Percentiles rank a stretch among this genome's conserved stretches.
These are phyloP conservation scores for Fusarium dlaminii DNA, from an alignment of 2,329 filamentous ascomycete genomes.

Conservation along the genomic window DNA sequence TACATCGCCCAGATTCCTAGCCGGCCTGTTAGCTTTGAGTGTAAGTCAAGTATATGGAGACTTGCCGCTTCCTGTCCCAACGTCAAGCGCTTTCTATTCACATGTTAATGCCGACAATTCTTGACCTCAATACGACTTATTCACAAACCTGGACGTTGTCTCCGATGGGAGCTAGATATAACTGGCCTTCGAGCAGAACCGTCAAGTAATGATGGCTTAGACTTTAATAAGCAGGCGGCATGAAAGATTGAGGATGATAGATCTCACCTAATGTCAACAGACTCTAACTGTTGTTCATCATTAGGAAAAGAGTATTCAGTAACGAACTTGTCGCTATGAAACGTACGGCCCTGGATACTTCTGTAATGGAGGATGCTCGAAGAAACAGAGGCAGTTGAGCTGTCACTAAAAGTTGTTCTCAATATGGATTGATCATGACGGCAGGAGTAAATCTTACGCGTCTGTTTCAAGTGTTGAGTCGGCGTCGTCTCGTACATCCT, in stretches of 20 bases:
- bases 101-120: fast-evolving
- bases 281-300: slow-evolving; percentile 23
- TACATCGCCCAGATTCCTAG: slow-evolving; percentile 27
- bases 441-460: not conserved
- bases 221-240: fast-evolving
- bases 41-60: fast-evolving
- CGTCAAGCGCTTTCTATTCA: slow-evolving; percentile 1
- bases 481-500: not conserved
- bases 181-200: slow-evolving; percentile 5
- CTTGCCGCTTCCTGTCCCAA: slow-evolving; percentile 19
- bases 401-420: not conserved
- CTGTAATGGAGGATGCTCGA: slow-evolving; percentile 20
- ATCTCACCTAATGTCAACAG: slow-evolving; percentile 4
- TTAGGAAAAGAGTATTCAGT: slow-evolving; percentile 17
- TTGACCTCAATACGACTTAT: fast-evolving
- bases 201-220: slow-evolving; percentile 18
- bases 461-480: not conserved
- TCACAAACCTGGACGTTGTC: not conserved
- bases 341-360: slow-evolving; percentile 19
- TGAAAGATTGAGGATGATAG: fast-evolving
- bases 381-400: slow-evolving; percentile 20
- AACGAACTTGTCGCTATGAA: slow-evolving; percentile 23
- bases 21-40: not conserved
- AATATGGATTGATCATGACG: fast-evolving
- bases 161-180: slow-evolving; percentile 1